A percentile compares a stretch with the other conserved stretches of the same genome.
Conservation (phyloP, 306 rosid species). For the Prosopis cineraria region DNA sequence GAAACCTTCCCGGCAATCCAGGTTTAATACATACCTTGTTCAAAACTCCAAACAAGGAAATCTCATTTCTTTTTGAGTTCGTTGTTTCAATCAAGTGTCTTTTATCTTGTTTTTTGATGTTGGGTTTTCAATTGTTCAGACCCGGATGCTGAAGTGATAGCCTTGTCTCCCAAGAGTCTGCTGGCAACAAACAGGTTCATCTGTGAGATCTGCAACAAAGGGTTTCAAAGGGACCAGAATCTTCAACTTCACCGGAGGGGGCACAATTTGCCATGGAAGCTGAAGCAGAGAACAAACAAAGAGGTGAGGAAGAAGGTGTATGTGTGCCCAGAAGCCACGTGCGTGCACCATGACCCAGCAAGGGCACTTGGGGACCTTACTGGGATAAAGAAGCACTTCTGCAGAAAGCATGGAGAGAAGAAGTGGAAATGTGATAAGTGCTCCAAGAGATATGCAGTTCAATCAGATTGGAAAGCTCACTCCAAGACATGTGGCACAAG, state of each 20-base stretch:
- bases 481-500: constrained; percentile 96
- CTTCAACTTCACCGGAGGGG: constrained; percentile 97
- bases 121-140: constrained; percentile 44
- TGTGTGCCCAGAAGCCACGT: constrained; percentile 83
- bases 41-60: background rate
- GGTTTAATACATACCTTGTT: constrained; percentile 44
- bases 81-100: background rate
- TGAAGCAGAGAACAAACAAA: constrained; percentile 85
- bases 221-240: constrained; percentile 95
- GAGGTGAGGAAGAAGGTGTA: constrained; percentile 89
- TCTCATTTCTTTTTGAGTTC: constrained; percentile 3
- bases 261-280: constrained; percentile 95
- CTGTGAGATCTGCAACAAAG: constrained; percentile 97
- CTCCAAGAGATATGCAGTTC: constrained; percentile 94
- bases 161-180: constrained; percentile 86
- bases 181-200: constrained; percentile 87
- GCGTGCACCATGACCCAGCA: constrained; percentile 94
- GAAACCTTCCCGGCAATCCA: constrained; percentile 99
- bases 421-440: constrained; percentile 99
- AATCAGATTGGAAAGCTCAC: constrained; percentile 99
- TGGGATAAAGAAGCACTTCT: constrained; percentile 96
- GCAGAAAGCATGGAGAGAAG: constrained; percentile 97
- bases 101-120: background rate
- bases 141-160: constrained; percentile 96
- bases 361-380: constrained; percentile 96